Conservation (phyloP, 2,329 filamentous ascomycete species). For the Orbilia javanica region DNA sequence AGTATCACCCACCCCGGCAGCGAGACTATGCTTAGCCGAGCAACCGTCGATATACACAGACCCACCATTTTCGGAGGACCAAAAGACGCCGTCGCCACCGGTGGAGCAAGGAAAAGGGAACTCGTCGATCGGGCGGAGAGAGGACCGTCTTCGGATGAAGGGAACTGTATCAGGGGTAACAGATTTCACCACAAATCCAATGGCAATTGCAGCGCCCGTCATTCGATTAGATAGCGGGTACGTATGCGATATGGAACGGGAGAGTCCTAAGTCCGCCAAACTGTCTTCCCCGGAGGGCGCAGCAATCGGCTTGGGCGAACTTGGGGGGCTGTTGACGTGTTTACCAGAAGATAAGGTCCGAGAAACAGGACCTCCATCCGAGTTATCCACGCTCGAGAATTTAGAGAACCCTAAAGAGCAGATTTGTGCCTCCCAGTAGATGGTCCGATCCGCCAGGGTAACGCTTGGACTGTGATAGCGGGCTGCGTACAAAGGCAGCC, state of each 20-base stretch:
- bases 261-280: conserved; percentile 47
- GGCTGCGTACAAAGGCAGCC: conserved; percentile 45
- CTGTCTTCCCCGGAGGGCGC: conserved; percentile 22
- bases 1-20: conserved; percentile 48
- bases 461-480: conserved; percentile 49
- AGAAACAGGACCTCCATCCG: not conserved
- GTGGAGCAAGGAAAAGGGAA: conserved; percentile 54
- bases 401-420: conserved; percentile 49
- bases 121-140: conserved; percentile 51
- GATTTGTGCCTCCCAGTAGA: conserved; percentile 55
- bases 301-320: conserved; percentile 8
- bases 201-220: conserved; percentile 43
- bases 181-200: conserved; percentile 57
- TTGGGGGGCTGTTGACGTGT: conserved; percentile 11
- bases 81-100: conserved; percentile 46
- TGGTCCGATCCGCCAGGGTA: conserved; percentile 33
- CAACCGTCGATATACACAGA: conserved; percentile 37
- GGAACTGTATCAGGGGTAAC: conserved; percentile 55
- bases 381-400: conserved; percentile 48
- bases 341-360: not conserved
- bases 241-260: conserved; percentile 50
- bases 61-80: conserved; percentile 49
- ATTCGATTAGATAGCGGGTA: conserved; percentile 30
- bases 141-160: conserved; percentile 53
- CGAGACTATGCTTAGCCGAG: conserved; percentile 32